Conservation (phyloP, 2,329 filamentous ascomycete species). For the Amauroascus verrucosus region DNA sequence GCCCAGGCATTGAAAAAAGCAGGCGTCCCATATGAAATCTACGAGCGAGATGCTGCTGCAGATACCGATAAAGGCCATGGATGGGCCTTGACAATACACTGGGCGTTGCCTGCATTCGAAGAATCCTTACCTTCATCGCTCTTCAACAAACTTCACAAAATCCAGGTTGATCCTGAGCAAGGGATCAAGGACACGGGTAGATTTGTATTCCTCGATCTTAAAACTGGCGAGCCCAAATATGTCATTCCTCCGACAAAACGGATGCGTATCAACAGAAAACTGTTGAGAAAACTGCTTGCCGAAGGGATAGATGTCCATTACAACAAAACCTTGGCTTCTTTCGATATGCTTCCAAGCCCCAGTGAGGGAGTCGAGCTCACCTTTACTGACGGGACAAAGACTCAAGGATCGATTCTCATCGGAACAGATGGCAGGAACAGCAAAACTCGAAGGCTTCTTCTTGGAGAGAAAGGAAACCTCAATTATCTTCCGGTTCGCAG, state of each 20-base stretch:
- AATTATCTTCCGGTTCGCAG: slow-evolving; percentile 35
- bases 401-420: slow-evolving; percentile 37
- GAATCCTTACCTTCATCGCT: slow-evolving; percentile 5
- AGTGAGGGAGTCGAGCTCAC: neutral
- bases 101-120: slow-evolving; percentile 30
- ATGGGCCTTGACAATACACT: slow-evolving; percentile 54
- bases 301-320: slow-evolving; percentile 20
- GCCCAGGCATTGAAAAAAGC: slow-evolving; percentile 29
- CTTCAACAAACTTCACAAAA: slow-evolving; percentile 34
- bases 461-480: slow-evolving; percentile 23
- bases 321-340: slow-evolving; percentile 9
- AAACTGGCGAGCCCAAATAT: slow-evolving; percentile 40
- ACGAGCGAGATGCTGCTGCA: slow-evolving; percentile 6
- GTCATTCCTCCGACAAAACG: slow-evolving; percentile 37
- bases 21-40: slow-evolving; percentile 10
- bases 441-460: slow-evolving; percentile 50
- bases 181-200: slow-evolving; percentile 38
- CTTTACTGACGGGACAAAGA: slow-evolving; percentile 11
- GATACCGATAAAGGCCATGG: slow-evolving; percentile 7
- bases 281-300: slow-evolving; percentile 28
- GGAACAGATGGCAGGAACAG: slow-evolving; percentile 60
- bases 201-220: slow-evolving; percentile 50
- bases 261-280: slow-evolving; percentile 41
- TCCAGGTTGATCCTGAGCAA: slow-evolving; percentile 46
- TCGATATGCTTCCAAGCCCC: neutral